Base-by-base conservation (phyloP, 23 red algal species). In the Chondrus crispus region DNA sequence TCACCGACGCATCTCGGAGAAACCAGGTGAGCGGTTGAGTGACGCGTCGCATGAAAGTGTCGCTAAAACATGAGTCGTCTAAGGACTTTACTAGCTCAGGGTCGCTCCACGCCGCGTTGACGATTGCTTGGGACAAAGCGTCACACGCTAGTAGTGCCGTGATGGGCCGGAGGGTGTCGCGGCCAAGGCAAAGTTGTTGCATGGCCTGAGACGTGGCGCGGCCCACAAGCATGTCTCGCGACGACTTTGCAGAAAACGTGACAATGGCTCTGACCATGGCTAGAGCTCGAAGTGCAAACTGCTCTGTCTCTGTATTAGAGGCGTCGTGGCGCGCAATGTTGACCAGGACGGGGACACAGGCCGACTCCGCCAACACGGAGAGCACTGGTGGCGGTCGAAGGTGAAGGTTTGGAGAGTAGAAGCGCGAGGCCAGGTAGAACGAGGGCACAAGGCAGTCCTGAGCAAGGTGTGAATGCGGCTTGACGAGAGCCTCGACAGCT, bases 141-240 rank as follows among this genome's bases (percentile, higher is more conserved):
- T 87, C 84, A 38, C 84, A 87, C 19, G 84, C 36, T 38, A 87
- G 32, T 48, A 87, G 30, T 53, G 66, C 74, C 33, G 84, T 71
- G 11, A 43, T 73, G 2, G 84, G 45, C 43, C 13, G 20, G 6
- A 72, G 26, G 29, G 14, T 72, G 32, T 87, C 84, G 5, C 22
- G 9, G 45, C 66, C 66, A 87, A 68, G 19, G 5, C 63, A 62
- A 19, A 74, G 63, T 38, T 87, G 84, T 66, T 52, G 64, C 32
- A 87, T 42, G 32, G 16, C 74, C 47, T 46, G 36, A 9, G 26
- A 22, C 18, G 60, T 66, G 26, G 9, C 18, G 26, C 26, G 26
- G 5, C 26, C 60, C 26, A n/a, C 60, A 66, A 66, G 6, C 18
- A 32, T 32, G 35, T 7, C 18, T 32, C 18, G 26, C n/a, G n/a